phyloP scores from a whole-genome alignment of 2,329 filamentous ascomycete species.

The Aspergillus intermedius region DNA sequence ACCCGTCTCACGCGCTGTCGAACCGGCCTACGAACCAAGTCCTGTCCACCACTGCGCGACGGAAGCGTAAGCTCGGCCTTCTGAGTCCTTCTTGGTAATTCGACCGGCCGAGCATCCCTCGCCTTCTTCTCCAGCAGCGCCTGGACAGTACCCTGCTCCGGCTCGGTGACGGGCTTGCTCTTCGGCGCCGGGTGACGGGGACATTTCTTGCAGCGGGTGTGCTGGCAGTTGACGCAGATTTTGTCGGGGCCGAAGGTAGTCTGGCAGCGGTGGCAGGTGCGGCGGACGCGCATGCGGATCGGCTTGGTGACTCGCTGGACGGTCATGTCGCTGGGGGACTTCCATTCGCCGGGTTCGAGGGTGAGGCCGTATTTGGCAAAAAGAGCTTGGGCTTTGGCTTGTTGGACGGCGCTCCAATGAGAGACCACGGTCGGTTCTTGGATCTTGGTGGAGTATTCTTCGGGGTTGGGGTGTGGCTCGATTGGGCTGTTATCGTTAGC shows the following conservation, averaged over 20 bases:
- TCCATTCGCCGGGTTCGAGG: slow-evolving; percentile 39
- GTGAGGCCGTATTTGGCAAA: slow-evolving; percentile 44
- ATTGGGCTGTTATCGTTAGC: too few species aligned
- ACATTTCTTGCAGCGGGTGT: slow-evolving; percentile 75
- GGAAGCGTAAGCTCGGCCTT: slow-evolving; percentile 43
- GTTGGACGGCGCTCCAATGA: slow-evolving; percentile 34
- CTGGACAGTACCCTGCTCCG: slow-evolving; percentile 26
- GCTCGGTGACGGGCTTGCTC: slow-evolving; percentile 52
- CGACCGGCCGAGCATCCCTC: slow-evolving; percentile 32
- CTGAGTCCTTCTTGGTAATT: slow-evolving; percentile 35
- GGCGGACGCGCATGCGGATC: slow-evolving; percentile 43
- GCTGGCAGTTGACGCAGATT: slow-evolving; percentile 69
- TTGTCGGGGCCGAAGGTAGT: slow-evolving; percentile 66
- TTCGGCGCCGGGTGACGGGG: slow-evolving; percentile 65
- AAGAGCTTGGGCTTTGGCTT: slow-evolving; percentile 38
- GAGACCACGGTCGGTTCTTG: slow-evolving; percentile 16
- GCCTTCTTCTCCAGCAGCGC: slow-evolving; percentile 29
- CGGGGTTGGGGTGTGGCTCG: too few species aligned
- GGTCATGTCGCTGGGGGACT: slow-evolving; percentile 25
- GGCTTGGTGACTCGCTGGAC: slow-evolving; percentile 40
- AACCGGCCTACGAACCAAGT: slow-evolving; percentile 64
- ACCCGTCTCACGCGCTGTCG: slow-evolving; percentile 67
- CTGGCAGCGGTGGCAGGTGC: slow-evolving; percentile 72
- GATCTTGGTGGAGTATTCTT: not conserved
- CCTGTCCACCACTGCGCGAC: slow-evolving; percentile 60